A percentile compares a stretch with the other conserved stretches of the same genome.
Evolutionary conservation across 106 monocot species (phyloP).

Genomic region (Phalaenopsis equestris): DNA sequence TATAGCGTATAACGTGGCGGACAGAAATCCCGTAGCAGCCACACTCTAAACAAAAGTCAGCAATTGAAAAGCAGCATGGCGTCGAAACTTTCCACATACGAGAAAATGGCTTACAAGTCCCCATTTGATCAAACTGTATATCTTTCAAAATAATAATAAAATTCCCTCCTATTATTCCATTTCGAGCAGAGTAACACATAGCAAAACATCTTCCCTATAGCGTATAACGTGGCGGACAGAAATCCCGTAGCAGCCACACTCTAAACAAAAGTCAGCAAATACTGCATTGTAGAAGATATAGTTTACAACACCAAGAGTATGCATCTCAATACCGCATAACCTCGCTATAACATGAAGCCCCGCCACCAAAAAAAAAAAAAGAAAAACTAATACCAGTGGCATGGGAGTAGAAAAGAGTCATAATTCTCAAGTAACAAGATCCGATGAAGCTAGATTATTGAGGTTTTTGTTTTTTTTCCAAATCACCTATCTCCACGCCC

Average conservation of each 20-base stretch:
- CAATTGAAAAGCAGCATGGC: neutral
- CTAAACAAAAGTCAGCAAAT: neutral
- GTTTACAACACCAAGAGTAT: too few relatives aligned
- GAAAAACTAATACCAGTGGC: neutral
- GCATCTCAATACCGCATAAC: too few relatives aligned
- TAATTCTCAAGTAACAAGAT: neutral
- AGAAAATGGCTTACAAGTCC: neutral
- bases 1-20: neutral
- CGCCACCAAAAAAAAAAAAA: neutral
- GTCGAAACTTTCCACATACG: neutral
- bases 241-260: neutral
- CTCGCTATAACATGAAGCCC: neutral
- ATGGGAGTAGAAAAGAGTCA: neutral
- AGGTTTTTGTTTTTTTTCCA: neutral
- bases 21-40: neutral
- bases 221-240: neutral
- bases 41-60: neutral
- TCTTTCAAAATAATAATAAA: neutral
- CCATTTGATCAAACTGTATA: neutral
- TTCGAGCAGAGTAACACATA: neutral
- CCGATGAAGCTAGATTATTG: neutral
- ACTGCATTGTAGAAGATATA: too few relatives aligned
- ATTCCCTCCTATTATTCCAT: neutral
- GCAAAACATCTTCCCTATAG: neutral
- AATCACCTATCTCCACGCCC: constrained; percentile 79